Conservation (phyloP, 371 early-diverging fungal species). For the Haplosporangium sp. region DNA sequence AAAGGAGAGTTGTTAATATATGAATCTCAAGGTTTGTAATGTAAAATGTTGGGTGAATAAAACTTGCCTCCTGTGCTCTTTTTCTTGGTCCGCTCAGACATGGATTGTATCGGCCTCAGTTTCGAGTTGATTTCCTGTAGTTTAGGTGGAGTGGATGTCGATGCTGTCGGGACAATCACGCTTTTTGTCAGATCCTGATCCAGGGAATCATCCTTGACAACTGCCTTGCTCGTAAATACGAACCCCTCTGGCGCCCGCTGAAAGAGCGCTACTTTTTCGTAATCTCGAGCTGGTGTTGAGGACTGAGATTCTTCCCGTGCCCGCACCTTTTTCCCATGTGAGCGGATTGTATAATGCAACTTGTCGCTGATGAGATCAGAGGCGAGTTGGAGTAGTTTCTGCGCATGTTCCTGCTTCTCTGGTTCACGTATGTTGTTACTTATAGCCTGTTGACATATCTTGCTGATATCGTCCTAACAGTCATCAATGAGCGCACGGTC, state of each 20-base stretch:
- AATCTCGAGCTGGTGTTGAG: slow-evolving; percentile 28
- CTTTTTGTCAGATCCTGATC: slow-evolving; percentile 35
- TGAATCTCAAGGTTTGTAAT: background rate
- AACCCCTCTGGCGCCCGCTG: slow-evolving; percentile 42
- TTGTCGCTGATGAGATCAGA: slow-evolving; percentile 38
- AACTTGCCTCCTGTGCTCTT: slow-evolving; percentile 34
- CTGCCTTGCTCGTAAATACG: slow-evolving; percentile 43
- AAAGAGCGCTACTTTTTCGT: slow-evolving; percentile 43
- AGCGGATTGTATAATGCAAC: slow-evolving; percentile 48
- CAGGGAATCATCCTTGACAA: slow-evolving; percentile 29
- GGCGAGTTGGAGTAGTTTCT: slow-evolving; percentile 35
- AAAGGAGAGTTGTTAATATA: background rate
- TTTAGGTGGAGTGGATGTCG: slow-evolving; percentile 28
- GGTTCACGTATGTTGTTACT: background rate
- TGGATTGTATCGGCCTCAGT: slow-evolving; percentile 13
- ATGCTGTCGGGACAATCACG: slow-evolving; percentile 28
- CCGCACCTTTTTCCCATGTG: slow-evolving; percentile 49
- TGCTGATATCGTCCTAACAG: slow-evolving; percentile 36
- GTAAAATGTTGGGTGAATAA: background rate
- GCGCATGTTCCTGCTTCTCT: slow-evolving; percentile 25
- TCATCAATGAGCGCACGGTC: background rate
- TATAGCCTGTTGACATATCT: slow-evolving; percentile 31
- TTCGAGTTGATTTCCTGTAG: slow-evolving; percentile 44
- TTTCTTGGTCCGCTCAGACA: slow-evolving; percentile 26
- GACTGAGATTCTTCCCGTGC: slow-evolving; percentile 32